Base-by-base conservation (phyloP, 192 early-diverging fungal species). In the Linnemannia exigua region DNA sequence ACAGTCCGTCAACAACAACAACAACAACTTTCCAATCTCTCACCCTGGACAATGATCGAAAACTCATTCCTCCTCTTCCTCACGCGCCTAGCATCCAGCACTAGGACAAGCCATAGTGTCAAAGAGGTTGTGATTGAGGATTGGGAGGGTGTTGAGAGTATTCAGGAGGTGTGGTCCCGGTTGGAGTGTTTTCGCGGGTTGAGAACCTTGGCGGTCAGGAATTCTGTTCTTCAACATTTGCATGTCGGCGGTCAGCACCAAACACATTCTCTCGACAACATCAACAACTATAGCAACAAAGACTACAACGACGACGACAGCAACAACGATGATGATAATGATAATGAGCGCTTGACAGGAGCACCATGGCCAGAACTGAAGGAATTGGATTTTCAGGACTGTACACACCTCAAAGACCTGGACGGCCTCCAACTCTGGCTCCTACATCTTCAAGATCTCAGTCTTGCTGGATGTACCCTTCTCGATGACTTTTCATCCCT, bases 351-450 rank as follows among this genome's bases (percentile, higher is more conserved):
- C n/a, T n/a, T n/a, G 19, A 41, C 28, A 44, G 3, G 0, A 31
- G 38, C 37, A 8, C 11, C 67, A 12, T 85, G 83, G 77, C 2
- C 66, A 25, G 14, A 77, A 9, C 35, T 86, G 36, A 74, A 61
- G 5, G 68, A 35, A 4, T 37, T 86, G 46, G 78, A 80, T 52
- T 16, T 86, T 15, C 71, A 48, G 36, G 77, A 77, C 17, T 86
- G 84, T 58, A 9, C 17, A 52, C 38, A 73, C 3, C 70, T 86
- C 7, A 19, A 37, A 25, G 79, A 86, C 25, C 50, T 86, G 7
- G 54, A 78, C 15, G 75, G 79, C 12, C 50, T 80, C n/a, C 44
- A 67, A 0, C 1, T 0, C 0, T 35, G 35, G 63, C 51, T 75
- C 50, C 78, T 78, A 0, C 36, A 63, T 17, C 78, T 86, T 0